Conservation (phyloP, 176 grass and related monocot species). For the Dactylis glomerata region DNA sequence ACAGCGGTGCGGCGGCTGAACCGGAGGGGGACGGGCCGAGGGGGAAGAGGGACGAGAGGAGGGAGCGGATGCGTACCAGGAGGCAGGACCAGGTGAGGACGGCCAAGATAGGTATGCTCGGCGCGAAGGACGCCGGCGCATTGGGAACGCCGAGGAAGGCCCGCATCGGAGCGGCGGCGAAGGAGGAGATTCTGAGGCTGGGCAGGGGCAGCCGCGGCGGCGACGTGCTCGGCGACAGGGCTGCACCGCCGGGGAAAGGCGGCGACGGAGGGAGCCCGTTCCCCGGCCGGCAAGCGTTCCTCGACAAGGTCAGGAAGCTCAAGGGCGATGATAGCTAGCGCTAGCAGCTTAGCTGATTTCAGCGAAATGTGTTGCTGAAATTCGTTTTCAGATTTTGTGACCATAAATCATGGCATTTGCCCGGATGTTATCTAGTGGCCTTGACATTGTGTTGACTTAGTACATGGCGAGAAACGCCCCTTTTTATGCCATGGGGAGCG, state of each 20-base stretch:
- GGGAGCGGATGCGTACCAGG: slow-evolving; percentile 36
- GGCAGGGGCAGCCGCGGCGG: not conserved
- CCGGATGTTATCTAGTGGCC: too few relatives aligned
- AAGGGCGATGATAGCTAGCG: slow-evolving; percentile 18
- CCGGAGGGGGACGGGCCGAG: not conserved
- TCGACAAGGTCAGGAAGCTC: slow-evolving; percentile 46
- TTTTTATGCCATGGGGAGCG: too few relatives aligned
- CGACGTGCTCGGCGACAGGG: not conserved
- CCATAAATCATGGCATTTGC: not conserved
- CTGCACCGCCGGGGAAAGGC: not conserved
- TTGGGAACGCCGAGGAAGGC: not conserved
- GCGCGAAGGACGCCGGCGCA: not conserved
- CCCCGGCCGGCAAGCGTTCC: slow-evolving; percentile 41
- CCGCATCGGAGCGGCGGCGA: slow-evolving; percentile 5
- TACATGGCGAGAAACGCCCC: too few relatives aligned
- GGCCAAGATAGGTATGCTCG: slow-evolving; percentile 32
- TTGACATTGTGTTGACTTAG: too few relatives aligned
- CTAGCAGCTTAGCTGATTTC: not conserved
- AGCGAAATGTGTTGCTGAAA: not conserved
- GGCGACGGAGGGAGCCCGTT: slow-evolving; percentile 27
- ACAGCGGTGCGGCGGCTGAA: not conserved
- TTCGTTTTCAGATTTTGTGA: not conserved
- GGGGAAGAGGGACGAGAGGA: slow-evolving; percentile 36
- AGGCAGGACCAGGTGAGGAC: slow-evolving; percentile 39
- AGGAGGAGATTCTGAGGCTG: slow-evolving; percentile 29